These are phyloP conservation scores for Penicillium fuscoglaucum DNA, from an alignment of 2,329 filamentous ascomycete genomes.

Conservation along the genomic window DNA sequence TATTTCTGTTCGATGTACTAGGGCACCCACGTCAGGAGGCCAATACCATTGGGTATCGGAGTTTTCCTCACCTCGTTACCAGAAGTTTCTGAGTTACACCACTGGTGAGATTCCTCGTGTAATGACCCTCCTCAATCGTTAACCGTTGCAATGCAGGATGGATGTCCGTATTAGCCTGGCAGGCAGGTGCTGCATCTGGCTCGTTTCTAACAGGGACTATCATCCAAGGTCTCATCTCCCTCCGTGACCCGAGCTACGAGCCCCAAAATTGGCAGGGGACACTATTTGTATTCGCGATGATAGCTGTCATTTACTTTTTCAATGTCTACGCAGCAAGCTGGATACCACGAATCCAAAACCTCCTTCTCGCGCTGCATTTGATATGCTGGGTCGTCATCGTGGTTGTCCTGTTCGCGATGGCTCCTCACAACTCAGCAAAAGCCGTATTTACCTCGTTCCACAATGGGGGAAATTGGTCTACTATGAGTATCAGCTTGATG, in stretches of 20 bases:
- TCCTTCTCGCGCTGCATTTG: conserved; percentile 41
- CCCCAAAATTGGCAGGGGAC: conserved; percentile 52
- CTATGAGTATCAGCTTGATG: conserved; percentile 37
- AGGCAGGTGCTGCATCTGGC: conserved; percentile 50
- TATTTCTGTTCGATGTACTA: neutral
- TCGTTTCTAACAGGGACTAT: conserved; percentile 51
- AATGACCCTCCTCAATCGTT: neutral
- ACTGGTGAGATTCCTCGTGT: conserved; percentile 39
- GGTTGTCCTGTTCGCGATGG: conserved; percentile 35
- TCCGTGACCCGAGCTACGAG: conserved; percentile 45
- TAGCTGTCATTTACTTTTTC: conserved; percentile 44
- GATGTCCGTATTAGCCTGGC: conserved; percentile 53
- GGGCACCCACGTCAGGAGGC: conserved; percentile 45
- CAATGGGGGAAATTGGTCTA: conserved; percentile 42
- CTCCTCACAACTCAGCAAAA: conserved; percentile 29
- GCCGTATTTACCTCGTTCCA: conserved; percentile 41
- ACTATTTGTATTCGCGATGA: conserved; percentile 50
- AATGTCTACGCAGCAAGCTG: conserved; percentile 39
- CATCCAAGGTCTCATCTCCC: conserved; percentile 48
- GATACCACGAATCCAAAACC: conserved; percentile 42
- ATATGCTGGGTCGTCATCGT: conserved; percentile 39
- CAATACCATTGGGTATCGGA: conserved; percentile 61
- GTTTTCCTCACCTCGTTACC: conserved; percentile 50
- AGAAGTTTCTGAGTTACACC: conserved; percentile 56
- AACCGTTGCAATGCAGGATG: conserved; percentile 36